Base-by-base conservation (phyloP, 495 filamentous ascomycete species). In the Ramalina peruviana region DNA sequence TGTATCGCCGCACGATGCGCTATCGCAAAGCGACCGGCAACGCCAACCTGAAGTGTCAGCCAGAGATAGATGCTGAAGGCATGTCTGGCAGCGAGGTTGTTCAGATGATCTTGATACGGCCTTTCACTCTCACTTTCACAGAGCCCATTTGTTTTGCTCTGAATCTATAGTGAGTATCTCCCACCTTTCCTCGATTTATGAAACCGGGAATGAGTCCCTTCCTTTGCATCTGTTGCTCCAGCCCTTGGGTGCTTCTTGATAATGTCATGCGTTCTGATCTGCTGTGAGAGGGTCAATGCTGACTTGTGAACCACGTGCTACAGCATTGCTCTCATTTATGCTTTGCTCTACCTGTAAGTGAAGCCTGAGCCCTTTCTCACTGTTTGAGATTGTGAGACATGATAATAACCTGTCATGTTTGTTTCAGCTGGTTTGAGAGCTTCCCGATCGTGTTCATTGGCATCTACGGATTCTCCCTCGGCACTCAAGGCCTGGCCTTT, bases 11-110 rank as follows among this genome's bases (percentile, higher is more conserved):
- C 63, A 86, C 86, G 12, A 38, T 41, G 4, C 78, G 88, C 47
- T 71, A 93, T 19, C 81, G 88, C 40, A 81, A 83, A 15, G 67
- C 80, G 36, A 89, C 86, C 17, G 52, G 47, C 4, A 40, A 43
- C 7, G 76, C 76, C 59, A 92, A 88, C 68, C 89, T 85, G 83
- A 85, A 84, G 43, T 88, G 90, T 53, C 83, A 90, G 64, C 82
- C 84, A 41, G 89, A 87, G 59, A 82, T 92, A 59, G 85, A 92
- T 55, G 85, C 92, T 65, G 85, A 90, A 49, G 83, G 89, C 60
- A 70, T 94, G 43, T 81, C 89, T 61, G 69, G 88, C 54, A 61
- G 68, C 25, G 83, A 89, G 63, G 67, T 89, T 9, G 33, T 89
- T 37, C 72, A 71, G 54, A 88, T 87, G 72, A 92, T 90, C 61